Percentiles rank a stretch among this genome's conserved stretches.
These are phyloP conservation scores for Eimeria praecox DNA, from an alignment of 169 alveolate species.

Conservation along the genomic window DNA sequence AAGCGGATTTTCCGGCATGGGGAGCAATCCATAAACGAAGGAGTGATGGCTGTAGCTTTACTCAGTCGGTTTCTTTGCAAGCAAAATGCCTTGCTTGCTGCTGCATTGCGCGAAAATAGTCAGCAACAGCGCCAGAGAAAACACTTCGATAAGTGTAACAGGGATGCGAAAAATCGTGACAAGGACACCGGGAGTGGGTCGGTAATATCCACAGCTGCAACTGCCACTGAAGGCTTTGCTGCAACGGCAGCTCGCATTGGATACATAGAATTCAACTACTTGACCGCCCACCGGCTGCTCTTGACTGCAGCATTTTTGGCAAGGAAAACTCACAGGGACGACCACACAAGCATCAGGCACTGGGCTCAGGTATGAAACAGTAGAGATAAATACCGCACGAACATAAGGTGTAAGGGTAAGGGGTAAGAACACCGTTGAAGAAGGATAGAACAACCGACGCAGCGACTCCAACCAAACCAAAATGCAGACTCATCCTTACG, in stretches of 20 bases:
- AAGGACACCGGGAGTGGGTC: not conserved
- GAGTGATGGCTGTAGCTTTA: slow-evolving; percentile 51
- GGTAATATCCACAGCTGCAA: not conserved
- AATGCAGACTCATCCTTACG: not conserved
- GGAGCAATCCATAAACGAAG: slow-evolving; percentile 53
- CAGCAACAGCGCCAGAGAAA: slow-evolving; percentile 13
- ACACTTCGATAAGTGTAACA: not conserved
- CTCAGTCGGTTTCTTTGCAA: slow-evolving; percentile 61
- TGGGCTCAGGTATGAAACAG: slow-evolving; percentile 81
- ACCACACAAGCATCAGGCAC: slow-evolving; percentile 71
- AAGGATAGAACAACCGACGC: no score
- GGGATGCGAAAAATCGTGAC: not conserved
- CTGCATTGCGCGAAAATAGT: slow-evolving; percentile 14
- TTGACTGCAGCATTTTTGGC: slow-evolving; percentile 77
- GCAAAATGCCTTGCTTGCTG: slow-evolving; percentile 46
- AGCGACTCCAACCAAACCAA: not conserved
- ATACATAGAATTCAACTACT: slow-evolving; percentile 70
- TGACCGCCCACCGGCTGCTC: slow-evolving; percentile 80
- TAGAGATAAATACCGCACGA: not conserved
- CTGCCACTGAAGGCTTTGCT: slow-evolving; percentile 4
- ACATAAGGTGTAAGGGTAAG: no score
- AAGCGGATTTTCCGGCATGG: slow-evolving; percentile 70
- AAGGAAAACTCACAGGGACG: slow-evolving; percentile 68
- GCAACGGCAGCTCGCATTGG: slow-evolving; percentile 66
- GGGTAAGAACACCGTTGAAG: not conserved